Conservation (phyloP, 345 rosid species). For the Eucalyptus regnans region DNA sequence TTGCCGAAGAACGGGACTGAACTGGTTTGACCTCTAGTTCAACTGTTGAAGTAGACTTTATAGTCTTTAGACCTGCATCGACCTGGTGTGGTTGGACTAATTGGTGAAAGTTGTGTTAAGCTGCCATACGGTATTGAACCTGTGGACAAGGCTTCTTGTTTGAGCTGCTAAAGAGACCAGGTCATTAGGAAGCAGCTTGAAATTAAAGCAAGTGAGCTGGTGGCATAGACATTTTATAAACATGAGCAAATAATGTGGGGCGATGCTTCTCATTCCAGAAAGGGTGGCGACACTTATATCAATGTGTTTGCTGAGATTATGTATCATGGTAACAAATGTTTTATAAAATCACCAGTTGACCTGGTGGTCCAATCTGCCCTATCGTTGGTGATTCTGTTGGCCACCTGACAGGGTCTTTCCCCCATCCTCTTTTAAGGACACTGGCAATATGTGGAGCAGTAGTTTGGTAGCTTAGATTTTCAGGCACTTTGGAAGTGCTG, state of each 20-base stretch:
- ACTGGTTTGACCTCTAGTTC: not conserved
- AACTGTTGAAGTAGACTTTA: not conserved
- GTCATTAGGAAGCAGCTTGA: not conserved
- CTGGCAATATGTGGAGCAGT: not conserved
- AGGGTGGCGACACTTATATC: not conserved
- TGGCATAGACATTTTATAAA: not conserved
- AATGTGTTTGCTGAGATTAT: not conserved
- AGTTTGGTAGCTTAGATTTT: not conserved
- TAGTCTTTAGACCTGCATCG: not conserved
- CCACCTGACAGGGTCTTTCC: not conserved
- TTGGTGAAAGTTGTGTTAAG: not conserved
- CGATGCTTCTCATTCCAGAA: not conserved
- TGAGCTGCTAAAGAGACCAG: not conserved
- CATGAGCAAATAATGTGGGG: not conserved
- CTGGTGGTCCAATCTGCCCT: not conserved
- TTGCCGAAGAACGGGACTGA: not conserved
- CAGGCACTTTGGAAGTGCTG: not conserved
- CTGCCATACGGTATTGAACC: not conserved
- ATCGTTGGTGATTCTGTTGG: not conserved
- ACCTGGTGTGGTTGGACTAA: not conserved
- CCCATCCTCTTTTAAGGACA: not conserved
- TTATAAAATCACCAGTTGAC: not conserved
- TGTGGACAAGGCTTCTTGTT: not conserved
- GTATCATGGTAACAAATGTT: not conserved
- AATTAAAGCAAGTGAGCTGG: not conserved